phyloP scores from a whole-genome alignment of 805 yeast species.

The Wickerhamiella lipophila region DNA sequence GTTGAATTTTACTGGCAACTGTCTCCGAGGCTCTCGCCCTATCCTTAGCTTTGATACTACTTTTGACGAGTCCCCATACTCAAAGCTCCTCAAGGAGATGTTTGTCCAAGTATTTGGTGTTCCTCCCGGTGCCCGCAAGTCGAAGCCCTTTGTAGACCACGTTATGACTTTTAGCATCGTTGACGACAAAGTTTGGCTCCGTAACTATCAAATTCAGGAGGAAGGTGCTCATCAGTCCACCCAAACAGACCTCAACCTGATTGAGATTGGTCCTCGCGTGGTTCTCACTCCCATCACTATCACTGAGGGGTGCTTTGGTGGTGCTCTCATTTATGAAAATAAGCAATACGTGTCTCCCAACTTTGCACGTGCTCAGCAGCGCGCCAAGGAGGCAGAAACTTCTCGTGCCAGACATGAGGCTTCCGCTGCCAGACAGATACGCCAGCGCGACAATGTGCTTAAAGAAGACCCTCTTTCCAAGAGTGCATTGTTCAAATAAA shows the following conservation, averaged over 20 bases:
- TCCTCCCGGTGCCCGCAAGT: slow-evolving; percentile 83
- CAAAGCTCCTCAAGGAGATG: slow-evolving; percentile 68
- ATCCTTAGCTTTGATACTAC: slow-evolving; percentile 73
- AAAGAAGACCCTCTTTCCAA: slow-evolving; percentile 72
- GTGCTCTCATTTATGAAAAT: slow-evolving; percentile 94
- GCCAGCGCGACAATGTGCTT: slow-evolving; percentile 59
- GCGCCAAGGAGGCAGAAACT: slow-evolving; percentile 64
- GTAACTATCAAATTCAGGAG: slow-evolving; percentile 83
- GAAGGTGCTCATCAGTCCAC: slow-evolving; percentile 32
- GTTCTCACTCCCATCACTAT: slow-evolving; percentile 85
- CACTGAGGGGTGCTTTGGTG: slow-evolving; percentile 93
- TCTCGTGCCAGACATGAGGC: slow-evolving; percentile 71
- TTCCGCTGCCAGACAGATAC: slow-evolving; percentile 61
- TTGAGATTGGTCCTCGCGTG: slow-evolving; percentile 94
- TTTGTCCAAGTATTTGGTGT: slow-evolving; percentile 80
- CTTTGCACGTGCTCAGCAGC: slow-evolving; percentile 78
- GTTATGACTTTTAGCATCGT: slow-evolving; percentile 87
- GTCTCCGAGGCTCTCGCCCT: slow-evolving; percentile 91
- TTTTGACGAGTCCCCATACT: slow-evolving; percentile 60
- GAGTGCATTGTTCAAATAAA: slow-evolving; percentile 53
- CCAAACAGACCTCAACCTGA: slow-evolving; percentile 55
- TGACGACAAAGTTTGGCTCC: slow-evolving; percentile 88
- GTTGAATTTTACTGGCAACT: slow-evolving; percentile 90
- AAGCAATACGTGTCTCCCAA: slow-evolving; percentile 95
- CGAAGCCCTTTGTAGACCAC: slow-evolving; percentile 91